A percentile compares a stretch with the other conserved stretches of the same genome.
Conservation (phyloP, 2,329 filamentous ascomycete genomes). For the Penicillium crustosum region DNA sequence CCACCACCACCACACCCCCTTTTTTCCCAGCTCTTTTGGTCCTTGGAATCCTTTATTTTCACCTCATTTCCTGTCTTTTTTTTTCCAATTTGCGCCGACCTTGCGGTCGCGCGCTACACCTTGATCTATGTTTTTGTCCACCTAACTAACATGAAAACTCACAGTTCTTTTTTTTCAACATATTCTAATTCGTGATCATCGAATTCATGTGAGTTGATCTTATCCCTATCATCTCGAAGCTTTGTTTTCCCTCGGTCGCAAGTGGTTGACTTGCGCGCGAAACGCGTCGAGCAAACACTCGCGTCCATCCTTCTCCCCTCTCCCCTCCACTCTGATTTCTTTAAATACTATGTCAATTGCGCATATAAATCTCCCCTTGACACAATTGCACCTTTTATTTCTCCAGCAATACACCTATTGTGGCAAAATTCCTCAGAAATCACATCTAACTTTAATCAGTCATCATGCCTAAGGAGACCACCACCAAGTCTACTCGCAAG, state of each 20-base stretch:
- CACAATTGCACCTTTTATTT: neutral
- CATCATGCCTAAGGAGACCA: conserved; percentile 69
- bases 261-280: conserved; percentile 5
- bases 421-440: neutral
- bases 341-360: neutral
- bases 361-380: neutral
- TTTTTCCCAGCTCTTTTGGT: conserved; percentile 17
- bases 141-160: conserved; percentile 2
- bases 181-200: neutral
- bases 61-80: conserved; percentile 11
- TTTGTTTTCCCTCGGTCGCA: conserved; percentile 7
- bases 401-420: neutral
- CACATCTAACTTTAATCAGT: conserved; percentile 10
- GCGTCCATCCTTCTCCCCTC: neutral
- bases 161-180: conserved; percentile 2
- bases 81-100: conserved; percentile 14
- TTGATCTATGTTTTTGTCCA: conserved; percentile 5
- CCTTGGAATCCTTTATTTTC: conserved; percentile 14
- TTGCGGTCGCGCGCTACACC: conserved; percentile 15
- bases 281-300: conserved; percentile 7
- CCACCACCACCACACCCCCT: conserved; percentile 28
- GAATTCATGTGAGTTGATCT: conserved; percentile 8
- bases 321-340: neutral
- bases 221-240: neutral
- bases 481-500: conserved; percentile 62